Conservation (phyloP, 257 asterid species). For the Solanum gandarillasii region DNA sequence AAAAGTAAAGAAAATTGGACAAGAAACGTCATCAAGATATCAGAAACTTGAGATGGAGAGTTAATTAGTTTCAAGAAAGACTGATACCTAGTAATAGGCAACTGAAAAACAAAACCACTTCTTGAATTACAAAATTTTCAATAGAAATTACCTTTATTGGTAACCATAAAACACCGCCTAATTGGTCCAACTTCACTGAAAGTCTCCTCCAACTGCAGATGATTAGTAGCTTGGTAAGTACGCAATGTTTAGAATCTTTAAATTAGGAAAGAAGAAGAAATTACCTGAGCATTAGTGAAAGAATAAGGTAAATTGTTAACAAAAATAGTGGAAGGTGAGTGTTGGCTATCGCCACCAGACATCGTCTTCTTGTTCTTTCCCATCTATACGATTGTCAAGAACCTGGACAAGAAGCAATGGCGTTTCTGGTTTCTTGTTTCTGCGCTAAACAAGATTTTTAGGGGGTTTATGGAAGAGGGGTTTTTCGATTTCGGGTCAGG, state of each 20-base stretch:
- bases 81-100: background rate
- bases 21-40: background rate
- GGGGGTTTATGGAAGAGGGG: background rate
- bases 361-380: constrained; percentile 50
- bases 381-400: constrained; percentile 17
- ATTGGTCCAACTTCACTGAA: constrained; percentile 95
- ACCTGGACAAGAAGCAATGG: background rate
- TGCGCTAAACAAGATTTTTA: background rate
- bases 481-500: background rate
- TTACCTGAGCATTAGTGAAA: constrained; percentile 59
- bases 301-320: constrained; percentile 76
- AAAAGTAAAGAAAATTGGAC: background rate
- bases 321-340: constrained; percentile 64
- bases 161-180: constrained; percentile 82
- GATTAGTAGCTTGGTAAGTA: background rate
- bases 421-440: background rate
- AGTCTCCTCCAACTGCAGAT: constrained; percentile 63
- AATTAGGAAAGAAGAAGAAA: background rate
- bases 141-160: constrained; percentile 50
- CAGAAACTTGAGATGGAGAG: background rate
- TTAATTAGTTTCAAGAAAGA: background rate
- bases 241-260: background rate
- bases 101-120: background rate
- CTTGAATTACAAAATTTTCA: background rate
- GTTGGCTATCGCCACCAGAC: constrained; percentile 36